Percentiles rank a stretch among this genome's conserved stretches.
Conservation (phyloP, 345 rosid genomes). For the Syzygium aromaticum region DNA sequence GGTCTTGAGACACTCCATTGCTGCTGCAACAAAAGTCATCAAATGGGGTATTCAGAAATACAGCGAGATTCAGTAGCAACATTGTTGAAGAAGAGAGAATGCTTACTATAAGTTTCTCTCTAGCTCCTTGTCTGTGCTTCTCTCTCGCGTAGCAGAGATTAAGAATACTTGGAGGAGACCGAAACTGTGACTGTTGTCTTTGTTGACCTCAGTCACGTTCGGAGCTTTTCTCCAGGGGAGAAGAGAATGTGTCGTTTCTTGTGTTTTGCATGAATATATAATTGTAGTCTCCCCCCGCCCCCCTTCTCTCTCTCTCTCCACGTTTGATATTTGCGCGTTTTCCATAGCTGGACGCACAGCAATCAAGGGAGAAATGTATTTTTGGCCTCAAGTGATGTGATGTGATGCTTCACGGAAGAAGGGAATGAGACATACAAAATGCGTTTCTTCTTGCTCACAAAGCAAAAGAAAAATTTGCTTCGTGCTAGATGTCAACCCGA, state of each 20-base stretch:
- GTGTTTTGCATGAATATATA: not conserved
- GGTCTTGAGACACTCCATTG: constrained; percentile 37
- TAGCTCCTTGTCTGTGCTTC: not conserved
- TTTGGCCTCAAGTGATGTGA: not conserved
- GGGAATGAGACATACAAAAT: not conserved
- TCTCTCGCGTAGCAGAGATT: not conserved
- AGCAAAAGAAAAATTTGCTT: not conserved
- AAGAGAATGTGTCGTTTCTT: not conserved
- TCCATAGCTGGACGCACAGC: not conserved
- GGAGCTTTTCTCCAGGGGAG: not conserved
- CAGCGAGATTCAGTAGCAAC: not conserved
- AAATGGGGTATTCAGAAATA: not conserved
- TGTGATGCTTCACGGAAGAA: not conserved
- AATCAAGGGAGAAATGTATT: not conserved
- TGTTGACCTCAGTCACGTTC: not conserved
- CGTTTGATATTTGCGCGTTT: not conserved
- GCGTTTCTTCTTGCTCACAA: not conserved
- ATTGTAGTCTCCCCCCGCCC: not conserved
- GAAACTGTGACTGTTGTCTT: accelerated
- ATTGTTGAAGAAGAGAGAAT: not conserved
- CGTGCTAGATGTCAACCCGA: not conserved
- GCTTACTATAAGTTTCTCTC: not conserved
- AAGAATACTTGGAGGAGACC: not conserved
- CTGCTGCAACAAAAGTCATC: not conserved
- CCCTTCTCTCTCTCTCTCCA: not conserved